Evolutionary conservation across 1,284 basidiomycete species (phyloP).

Genomic region (Moesziomyces sp.): DNA sequence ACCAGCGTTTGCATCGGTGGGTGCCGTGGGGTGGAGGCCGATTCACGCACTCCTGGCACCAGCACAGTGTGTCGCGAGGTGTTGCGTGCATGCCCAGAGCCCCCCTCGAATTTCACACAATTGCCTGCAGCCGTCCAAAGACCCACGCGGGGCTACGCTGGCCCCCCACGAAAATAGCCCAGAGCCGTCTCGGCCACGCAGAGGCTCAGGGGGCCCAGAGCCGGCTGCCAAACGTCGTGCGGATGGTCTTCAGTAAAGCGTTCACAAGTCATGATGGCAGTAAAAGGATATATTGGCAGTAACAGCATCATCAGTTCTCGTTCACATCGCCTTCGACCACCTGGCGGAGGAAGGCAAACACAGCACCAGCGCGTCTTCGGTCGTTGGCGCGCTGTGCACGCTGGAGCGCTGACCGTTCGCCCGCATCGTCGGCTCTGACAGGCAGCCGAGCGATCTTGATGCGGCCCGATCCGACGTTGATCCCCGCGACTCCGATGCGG

Average conservation of each 20-base stretch:
- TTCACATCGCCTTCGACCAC: conserved; percentile 29
- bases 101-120: too few species aligned
- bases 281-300: neutral
- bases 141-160: too few species aligned
- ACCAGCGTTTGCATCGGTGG: neutral
- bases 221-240: too few species aligned
- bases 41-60: neutral
- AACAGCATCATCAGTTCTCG: neutral
- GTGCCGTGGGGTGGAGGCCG: neutral
- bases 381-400: conserved; percentile 14
- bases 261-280: too few species aligned
- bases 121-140: too few species aligned
- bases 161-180: too few species aligned
- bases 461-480: conserved; percentile 41
- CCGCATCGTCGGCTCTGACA: conserved; percentile 6
- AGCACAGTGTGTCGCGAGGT: too few species aligned
- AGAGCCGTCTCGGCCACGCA: too few species aligned
- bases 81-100: too few species aligned
- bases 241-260: too few species aligned
- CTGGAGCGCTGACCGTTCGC: conserved; percentile 19
- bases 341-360: conserved; percentile 32
- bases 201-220: too few species aligned
- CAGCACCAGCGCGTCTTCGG: conserved; percentile 26
- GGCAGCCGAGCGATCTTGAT: conserved; percentile 40
- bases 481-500: conserved; percentile 39